Evolutionary conservation across 164 flowering plant species (phyloP).

Genomic region (Buxus sempervirens): DNA sequence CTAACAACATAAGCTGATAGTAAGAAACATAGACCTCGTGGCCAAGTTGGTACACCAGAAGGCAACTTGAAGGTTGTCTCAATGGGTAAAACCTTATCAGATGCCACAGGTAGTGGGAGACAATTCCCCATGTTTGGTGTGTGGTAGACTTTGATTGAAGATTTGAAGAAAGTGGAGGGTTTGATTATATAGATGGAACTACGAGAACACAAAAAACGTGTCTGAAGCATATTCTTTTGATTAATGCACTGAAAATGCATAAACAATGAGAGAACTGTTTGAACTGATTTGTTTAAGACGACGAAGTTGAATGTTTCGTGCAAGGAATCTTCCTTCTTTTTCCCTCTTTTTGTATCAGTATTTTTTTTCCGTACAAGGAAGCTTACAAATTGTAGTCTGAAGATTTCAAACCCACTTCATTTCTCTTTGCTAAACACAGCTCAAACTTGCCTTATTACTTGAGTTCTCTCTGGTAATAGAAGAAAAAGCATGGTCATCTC

Average conservation of each 20-base stretch:
- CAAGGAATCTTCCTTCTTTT: not conserved
- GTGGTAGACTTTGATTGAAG: not conserved
- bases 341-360: too few relatives aligned
- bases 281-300: not conserved
- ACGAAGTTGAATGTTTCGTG: not conserved
- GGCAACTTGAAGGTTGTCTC: slow-evolving; percentile 55
- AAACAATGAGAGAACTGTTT: too few relatives aligned
- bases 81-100: slow-evolving; percentile 32
- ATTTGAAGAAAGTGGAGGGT: not conserved
- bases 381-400: too few relatives aligned
- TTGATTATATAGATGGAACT: not conserved
- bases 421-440: not conserved
- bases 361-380: too few relatives aligned
- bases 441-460: not conserved
- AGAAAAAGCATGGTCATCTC: too few relatives aligned
- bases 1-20: not conserved
- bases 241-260: not conserved
- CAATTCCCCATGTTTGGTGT: slow-evolving; percentile 34
- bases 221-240: not conserved
- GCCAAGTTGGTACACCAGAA: slow-evolving; percentile 49
- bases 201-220: not conserved
- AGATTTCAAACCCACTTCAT: not conserved
- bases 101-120: slow-evolving; percentile 7
- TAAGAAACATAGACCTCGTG: slow-evolving; percentile 28
- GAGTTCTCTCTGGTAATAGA: not conserved